phyloP scores from a whole-genome alignment of 2,329 filamentous ascomycete genomes.

The Pseudogymnoascus destructans region DNA sequence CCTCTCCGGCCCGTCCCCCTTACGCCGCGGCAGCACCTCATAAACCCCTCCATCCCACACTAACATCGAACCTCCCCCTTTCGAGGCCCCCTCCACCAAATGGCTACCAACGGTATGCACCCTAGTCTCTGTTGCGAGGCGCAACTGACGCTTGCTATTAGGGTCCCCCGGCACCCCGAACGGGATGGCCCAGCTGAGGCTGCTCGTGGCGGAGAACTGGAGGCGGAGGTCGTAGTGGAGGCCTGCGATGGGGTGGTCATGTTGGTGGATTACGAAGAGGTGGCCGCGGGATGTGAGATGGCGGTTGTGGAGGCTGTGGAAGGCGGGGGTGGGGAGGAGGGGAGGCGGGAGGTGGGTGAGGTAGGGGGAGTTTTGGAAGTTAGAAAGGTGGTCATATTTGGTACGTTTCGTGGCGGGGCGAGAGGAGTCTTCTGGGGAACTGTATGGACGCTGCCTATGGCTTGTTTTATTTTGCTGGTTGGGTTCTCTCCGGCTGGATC shows the following conservation, averaged over 20 bases:
- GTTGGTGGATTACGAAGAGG: conserved; percentile 60
- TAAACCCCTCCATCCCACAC: conserved; percentile 53
- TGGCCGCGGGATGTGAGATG: conserved; percentile 24
- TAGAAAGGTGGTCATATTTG: background rate
- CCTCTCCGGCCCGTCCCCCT: conserved; percentile 24
- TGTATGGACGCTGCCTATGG: background rate
- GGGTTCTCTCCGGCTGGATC: background rate
- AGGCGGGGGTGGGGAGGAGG: background rate
- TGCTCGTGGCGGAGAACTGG: conserved; percentile 53
- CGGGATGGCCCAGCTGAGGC: conserved; percentile 38
- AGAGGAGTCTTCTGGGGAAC: background rate
- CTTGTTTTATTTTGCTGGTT: background rate
- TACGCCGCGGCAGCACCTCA: conserved; percentile 34
- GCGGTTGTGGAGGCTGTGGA: background rate
- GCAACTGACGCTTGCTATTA: conserved; percentile 39
- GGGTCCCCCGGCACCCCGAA: conserved; percentile 47
- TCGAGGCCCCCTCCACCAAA: conserved; percentile 44
- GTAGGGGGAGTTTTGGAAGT: background rate
- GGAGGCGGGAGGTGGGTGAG: background rate
- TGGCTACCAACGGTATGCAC: conserved; percentile 50
- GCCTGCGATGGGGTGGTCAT: conserved; percentile 58
- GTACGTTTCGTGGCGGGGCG: background rate
- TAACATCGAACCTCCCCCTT: conserved; percentile 41
- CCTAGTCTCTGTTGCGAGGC: conserved; percentile 49
- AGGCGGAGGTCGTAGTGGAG: conserved; percentile 57